A percentile compares a stretch with the other conserved stretches of the same genome.
These are phyloP conservation scores for Fusarium kyushuense DNA, from an alignment of 2,329 filamentous ascomycete species.

Conservation along the genomic window DNA sequence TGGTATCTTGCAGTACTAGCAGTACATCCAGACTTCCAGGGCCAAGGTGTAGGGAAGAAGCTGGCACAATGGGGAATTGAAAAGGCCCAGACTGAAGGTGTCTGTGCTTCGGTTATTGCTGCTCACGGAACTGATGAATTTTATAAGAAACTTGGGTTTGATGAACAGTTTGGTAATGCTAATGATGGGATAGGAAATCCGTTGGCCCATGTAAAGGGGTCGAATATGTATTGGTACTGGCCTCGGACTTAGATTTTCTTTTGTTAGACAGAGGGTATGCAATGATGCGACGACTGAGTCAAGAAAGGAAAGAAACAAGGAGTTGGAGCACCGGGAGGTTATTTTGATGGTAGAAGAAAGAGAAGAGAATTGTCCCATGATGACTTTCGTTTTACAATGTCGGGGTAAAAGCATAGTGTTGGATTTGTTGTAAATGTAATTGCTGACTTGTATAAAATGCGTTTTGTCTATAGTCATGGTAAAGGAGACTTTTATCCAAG, in stretches of 20 bases:
- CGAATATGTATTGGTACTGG: constrained; percentile 41
- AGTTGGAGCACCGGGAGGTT: too few species aligned
- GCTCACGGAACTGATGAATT: constrained; percentile 56
- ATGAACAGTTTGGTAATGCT: constrained; percentile 30
- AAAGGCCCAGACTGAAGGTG: constrained; percentile 51
- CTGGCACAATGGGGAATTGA: constrained; percentile 59
- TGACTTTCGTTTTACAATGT: too few species aligned
- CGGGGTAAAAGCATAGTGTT: too few species aligned
- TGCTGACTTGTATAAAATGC: too few species aligned
- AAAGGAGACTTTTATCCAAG: too few species aligned
- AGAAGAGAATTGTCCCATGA: too few species aligned
- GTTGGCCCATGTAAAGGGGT: constrained; percentile 16
- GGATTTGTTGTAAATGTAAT: too few species aligned
- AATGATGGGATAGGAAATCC: constrained; percentile 32
- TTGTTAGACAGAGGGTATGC: too few species aligned
- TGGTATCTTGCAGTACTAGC: constrained; percentile 56
- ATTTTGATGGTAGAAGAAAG: too few species aligned
- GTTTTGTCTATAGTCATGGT: too few species aligned
- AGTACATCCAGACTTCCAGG: constrained; percentile 56
- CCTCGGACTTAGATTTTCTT: neutral
- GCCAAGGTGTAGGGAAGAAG: constrained; percentile 51
- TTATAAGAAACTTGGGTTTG: constrained; percentile 45
- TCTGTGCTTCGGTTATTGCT: constrained; percentile 56
- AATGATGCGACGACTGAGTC: too few species aligned
- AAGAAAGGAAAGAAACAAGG: too few species aligned